Conservation (phyloP, 2,329 filamentous ascomycete species). For the Ceratocystis papillata region DNA sequence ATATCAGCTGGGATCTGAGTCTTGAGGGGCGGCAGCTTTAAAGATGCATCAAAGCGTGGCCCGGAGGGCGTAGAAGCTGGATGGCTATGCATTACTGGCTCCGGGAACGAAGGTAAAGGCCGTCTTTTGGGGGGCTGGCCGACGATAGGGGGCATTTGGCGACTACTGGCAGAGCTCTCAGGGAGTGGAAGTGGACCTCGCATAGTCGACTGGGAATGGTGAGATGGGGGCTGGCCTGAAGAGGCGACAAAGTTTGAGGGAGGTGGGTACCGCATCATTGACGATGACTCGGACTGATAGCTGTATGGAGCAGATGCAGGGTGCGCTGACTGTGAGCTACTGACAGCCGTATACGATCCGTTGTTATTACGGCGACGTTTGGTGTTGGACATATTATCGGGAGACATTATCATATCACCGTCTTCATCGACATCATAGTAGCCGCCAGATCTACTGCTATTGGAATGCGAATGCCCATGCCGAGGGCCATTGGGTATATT, state of each 20-base stretch:
- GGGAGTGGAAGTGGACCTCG: constrained; percentile 13
- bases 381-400: neutral
- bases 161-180: constrained; percentile 5
- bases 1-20: constrained; percentile 32
- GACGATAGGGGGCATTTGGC: neutral
- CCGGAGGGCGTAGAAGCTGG: neutral
- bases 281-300: constrained; percentile 6
- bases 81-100: neutral
- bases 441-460: constrained; percentile 4
- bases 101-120: constrained; percentile 10
- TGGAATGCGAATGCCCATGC: constrained; percentile 14
- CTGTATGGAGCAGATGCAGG: constrained; percentile 6
- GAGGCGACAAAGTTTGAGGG: constrained; percentile 11
- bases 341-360: constrained; percentile 5
- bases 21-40: constrained; percentile 45
- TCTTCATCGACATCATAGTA: constrained; percentile 12
- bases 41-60: constrained; percentile 39
- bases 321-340: neutral
- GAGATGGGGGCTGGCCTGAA: constrained; percentile 6
- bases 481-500: constrained; percentile 3
- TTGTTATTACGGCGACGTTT: constrained; percentile 12
- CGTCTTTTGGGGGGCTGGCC: constrained; percentile 12
- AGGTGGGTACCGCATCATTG: constrained; percentile 15
- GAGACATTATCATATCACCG: constrained; percentile 5
- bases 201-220: neutral